These are phyloP conservation scores for Lagenidium sp. DNA, from an alignment of 352 stramenopile genomes.

Conservation along the genomic window DNA sequence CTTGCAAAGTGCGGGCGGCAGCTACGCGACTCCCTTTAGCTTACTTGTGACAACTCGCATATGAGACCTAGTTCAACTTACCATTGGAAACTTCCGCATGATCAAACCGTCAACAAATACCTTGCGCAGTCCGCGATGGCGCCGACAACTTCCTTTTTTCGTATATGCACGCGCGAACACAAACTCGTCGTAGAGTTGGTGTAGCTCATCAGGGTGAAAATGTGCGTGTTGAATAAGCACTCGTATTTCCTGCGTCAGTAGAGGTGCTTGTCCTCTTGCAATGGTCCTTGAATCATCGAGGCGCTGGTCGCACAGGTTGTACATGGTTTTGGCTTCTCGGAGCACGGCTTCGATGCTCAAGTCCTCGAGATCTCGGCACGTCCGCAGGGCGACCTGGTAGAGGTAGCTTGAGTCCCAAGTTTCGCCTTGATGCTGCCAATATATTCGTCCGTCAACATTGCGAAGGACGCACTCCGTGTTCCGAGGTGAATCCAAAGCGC, in stretches of 20 bases:
- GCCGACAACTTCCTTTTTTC: constrained; percentile 28
- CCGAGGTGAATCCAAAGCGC: too few species aligned
- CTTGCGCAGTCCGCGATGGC: constrained; percentile 34
- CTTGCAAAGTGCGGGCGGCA: too few species aligned
- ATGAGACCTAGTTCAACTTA: constrained; percentile 8
- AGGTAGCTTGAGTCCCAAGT: constrained; percentile 61
- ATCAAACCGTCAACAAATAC: constrained; percentile 51
- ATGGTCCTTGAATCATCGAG: constrained; percentile 50
- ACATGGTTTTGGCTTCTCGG: constrained; percentile 26
- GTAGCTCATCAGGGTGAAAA: constrained; percentile 44
- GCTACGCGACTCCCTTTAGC: constrained; percentile 1
- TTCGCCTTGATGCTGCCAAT: too few species aligned
- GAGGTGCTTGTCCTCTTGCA: constrained; percentile 29
- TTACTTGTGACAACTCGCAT: neutral
- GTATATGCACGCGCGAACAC: constrained; percentile 45
- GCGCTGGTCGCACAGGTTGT: constrained; percentile 46
- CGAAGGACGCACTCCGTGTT: too few species aligned
- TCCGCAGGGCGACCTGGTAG: constrained; percentile 52
- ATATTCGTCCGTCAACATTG: too few species aligned
- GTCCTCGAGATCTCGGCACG: constrained; percentile 20
- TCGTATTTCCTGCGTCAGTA: constrained; percentile 43
- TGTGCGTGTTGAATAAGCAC: constrained; percentile 36
- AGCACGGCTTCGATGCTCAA: constrained; percentile 22
- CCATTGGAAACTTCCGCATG: constrained; percentile 31
- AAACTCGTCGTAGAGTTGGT: constrained; percentile 54